Conservation (phyloP, 495 filamentous ascomycete genomes). For the Mycothermus thermophilus region DNA sequence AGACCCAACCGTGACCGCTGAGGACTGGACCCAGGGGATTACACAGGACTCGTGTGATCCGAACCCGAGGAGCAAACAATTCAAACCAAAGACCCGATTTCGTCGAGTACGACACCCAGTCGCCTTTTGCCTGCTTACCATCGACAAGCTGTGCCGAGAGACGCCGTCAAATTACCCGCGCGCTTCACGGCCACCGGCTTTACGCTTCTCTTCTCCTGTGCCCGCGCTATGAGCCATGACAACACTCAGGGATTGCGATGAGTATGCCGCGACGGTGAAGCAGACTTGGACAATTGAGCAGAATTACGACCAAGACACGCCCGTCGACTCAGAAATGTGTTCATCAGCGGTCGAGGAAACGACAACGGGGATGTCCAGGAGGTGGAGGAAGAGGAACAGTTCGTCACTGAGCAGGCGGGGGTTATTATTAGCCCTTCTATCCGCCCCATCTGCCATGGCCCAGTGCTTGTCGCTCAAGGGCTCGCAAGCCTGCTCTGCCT, state of each 20-base stretch:
- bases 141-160: too few species aligned
- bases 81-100: too few species aligned
- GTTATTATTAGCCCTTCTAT: conserved; percentile 10
- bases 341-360: conserved; percentile 1
- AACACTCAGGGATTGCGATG: conserved; percentile 13
- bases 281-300: conserved; percentile 2
- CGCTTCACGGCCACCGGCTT: conserved; percentile 2
- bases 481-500: conserved; percentile 74
- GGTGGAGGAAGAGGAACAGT: too few species aligned
- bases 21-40: too few species aligned
- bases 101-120: too few species aligned
- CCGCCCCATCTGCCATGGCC: conserved; percentile 17
- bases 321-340: not conserved
- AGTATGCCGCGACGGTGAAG: conserved; percentile 8
- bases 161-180: not conserved
- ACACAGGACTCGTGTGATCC: too few species aligned
- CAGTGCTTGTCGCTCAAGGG: conserved; percentile 67
- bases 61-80: too few species aligned
- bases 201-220: too few species aligned
- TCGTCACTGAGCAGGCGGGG: too few species aligned
- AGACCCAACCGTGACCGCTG: too few species aligned
- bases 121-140: too few species aligned
- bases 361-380: too few species aligned
- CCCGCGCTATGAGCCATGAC: conserved; percentile 19
- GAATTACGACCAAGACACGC: not conserved